Base-by-base conservation (phyloP, 768 basidiomycete genomes). In the Phylloporus rhodoxanthus region DNA sequence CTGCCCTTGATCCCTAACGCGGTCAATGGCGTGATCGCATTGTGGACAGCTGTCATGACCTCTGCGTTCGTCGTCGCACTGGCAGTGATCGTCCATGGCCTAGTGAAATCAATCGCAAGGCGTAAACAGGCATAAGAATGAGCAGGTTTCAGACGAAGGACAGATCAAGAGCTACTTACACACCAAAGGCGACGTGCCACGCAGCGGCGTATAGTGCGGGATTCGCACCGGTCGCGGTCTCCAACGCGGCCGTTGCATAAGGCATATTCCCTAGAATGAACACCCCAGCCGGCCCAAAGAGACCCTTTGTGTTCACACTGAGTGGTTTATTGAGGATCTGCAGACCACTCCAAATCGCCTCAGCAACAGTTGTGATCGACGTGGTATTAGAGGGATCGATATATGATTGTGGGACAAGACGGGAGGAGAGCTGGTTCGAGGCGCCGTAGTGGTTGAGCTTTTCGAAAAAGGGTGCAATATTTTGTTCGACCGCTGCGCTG, bases 311-410 rank as follows among this genome's bases (percentile, higher is more conserved):
- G 1, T 26, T 13, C 2, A 32, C 28, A 14, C 2, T 7, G 26
- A 57, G 45, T 1, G 53, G 54, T 11, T 3, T 8, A 17, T 59
- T 57, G 13, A 55, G 9, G 10, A 54, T 55, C 36, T 53, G 19
- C 4, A 59, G 14, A 20, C 60, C 60, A 2, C 20, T n/a, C 62
- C 60, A 65, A 20, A 59, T 51, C 2, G 58, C 58, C 25, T 45
- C 39, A 0, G 58, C 20, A 19, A 58, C 53, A 10, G 45, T 39
- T 15, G 20, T 21, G 25, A 62, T 56, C 0, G 56, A 61, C 6
- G 32, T 6, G 2, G 43, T 17, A 1, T 48, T 19, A 2, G 55
- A 49, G 1, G 62, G 62, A 17, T 51, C 44, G 2, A 63, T 38
- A 28, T 29, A 48, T 1, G 60, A 45, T 33, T 48, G 34, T 5